phyloP scores from a whole-genome alignment of 306 rosid species.

The Ceratonia siliqua region DNA sequence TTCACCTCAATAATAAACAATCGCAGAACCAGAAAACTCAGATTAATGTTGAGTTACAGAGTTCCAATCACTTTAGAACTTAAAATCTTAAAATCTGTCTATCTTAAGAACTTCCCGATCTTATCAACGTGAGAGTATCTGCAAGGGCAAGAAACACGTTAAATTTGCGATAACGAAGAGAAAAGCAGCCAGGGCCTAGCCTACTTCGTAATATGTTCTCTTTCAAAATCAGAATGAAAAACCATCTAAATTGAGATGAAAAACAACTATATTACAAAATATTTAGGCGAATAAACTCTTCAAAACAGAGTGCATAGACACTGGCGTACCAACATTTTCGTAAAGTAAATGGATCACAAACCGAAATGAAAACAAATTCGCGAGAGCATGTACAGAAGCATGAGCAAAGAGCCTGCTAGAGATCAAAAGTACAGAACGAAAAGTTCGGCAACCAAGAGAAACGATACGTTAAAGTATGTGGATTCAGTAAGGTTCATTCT shows the following conservation, averaged over 20 bases:
- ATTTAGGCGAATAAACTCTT: neutral
- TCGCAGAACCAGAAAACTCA: slow-evolving; percentile 14
- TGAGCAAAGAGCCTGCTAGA: neutral
- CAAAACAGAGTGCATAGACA: neutral
- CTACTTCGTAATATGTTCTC: neutral
- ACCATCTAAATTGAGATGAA: neutral
- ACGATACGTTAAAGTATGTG: neutral
- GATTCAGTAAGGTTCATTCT: neutral
- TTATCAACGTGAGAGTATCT: slow-evolving; percentile 48
- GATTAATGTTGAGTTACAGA: slow-evolving; percentile 14
- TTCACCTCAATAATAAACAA: slow-evolving; percentile 35
- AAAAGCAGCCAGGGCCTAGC: slow-evolving; percentile 3
- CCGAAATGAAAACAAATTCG: neutral
- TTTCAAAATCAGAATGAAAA: neutral
- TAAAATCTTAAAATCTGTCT: slow-evolving; percentile 48
- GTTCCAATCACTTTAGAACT: slow-evolving; percentile 20
- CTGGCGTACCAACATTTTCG: neutral
- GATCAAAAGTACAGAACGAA: neutral
- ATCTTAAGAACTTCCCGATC: slow-evolving; percentile 40
- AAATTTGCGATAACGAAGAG: neutral
- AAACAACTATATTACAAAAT: neutral
- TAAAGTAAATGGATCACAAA: neutral
- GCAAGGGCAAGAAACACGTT: slow-evolving; percentile 44
- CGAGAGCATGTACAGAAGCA: neutral
- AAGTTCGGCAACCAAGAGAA: neutral